A percentile compares a stretch with the other conserved stretches of the same genome.
These are phyloP conservation scores for Mycena metata DNA, from an alignment of 768 basidiomycete species.

Conservation along the genomic window DNA sequence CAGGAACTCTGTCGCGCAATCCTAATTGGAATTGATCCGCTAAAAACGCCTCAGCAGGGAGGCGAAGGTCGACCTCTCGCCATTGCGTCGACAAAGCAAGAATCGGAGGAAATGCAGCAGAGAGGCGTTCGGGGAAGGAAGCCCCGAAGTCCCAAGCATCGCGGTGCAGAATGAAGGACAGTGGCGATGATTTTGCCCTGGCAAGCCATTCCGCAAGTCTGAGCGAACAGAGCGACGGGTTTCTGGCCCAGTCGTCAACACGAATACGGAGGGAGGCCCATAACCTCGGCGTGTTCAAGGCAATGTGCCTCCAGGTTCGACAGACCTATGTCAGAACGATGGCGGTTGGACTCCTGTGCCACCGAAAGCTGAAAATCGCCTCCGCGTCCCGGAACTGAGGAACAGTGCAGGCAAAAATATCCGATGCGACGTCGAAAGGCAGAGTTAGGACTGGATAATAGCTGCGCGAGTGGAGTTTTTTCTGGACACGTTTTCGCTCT, in stretches of 20 bases:
- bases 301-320: conserved; percentile 15
- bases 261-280: conserved; percentile 7
- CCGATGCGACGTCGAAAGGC: conserved; percentile 5
- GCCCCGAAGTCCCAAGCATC: too few relatives aligned
- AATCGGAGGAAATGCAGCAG: too few relatives aligned
- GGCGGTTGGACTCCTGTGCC: not conserved
- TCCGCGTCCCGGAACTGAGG: not conserved
- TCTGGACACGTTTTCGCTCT: conserved; percentile 1
- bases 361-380: not conserved
- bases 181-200: not conserved
- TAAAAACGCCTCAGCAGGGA: not conserved
- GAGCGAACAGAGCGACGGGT: not conserved
- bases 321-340: conserved; percentile 5
- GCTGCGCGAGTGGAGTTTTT: not conserved
- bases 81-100: too few relatives aligned
- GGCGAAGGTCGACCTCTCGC: not conserved
- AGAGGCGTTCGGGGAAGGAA: too few relatives aligned
- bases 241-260: not conserved
- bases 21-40: not conserved
- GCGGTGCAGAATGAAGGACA: conserved; percentile 4
- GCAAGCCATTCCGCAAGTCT: not conserved
- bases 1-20: not conserved
- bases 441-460: conserved; percentile 14
- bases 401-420: conserved; percentile 14
- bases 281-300: not conserved